Evolutionary conservation across 1,284 basidiomycete genomes (phyloP).

Genomic region (Wallemia ichthyophaga): DNA sequence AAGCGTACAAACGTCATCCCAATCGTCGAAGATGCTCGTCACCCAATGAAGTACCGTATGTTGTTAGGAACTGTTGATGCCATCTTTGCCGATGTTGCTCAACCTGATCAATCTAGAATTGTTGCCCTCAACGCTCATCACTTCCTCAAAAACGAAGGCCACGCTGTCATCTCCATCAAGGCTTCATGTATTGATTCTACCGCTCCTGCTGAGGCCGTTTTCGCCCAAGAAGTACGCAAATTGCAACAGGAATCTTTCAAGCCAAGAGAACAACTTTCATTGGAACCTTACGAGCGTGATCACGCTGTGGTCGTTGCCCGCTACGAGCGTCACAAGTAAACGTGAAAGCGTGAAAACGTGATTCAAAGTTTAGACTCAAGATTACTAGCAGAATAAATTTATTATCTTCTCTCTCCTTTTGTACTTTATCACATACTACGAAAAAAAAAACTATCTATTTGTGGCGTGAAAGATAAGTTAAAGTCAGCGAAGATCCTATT

Average conservation of each 20-base stretch:
- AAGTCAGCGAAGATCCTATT: not conserved
- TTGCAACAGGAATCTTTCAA: conserved; percentile 57
- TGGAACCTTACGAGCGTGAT: conserved; percentile 17
- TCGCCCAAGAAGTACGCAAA: conserved; percentile 61
- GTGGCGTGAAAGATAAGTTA: not conserved
- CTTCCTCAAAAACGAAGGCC: conserved; percentile 85
- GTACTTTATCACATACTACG: not conserved
- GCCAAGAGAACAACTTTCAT: conserved; percentile 71
- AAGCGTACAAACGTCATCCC: conserved; percentile 95
- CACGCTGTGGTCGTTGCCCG: conserved; percentile 5
- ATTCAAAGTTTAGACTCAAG: not conserved
- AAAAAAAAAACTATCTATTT: not conserved
- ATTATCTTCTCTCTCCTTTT: not conserved
- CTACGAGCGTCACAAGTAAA: not conserved
- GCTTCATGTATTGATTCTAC: conserved; percentile 98
- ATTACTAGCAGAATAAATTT: not conserved
- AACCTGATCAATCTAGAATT: conserved; percentile 93
- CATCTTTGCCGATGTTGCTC: conserved; percentile 92
- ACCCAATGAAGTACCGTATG: conserved; percentile 87
- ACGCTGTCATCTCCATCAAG: conserved; percentile 92
- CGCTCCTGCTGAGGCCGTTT: conserved; percentile 59
- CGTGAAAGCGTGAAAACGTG: too few relatives aligned
- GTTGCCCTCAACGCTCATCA: conserved; percentile 75
- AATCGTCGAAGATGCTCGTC: conserved; percentile 22
- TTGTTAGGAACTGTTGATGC: conserved; percentile 74